Evolutionary conservation across 495 filamentous ascomycete species (phyloP).

Genomic region (Tetracladium setigerum): DNA sequence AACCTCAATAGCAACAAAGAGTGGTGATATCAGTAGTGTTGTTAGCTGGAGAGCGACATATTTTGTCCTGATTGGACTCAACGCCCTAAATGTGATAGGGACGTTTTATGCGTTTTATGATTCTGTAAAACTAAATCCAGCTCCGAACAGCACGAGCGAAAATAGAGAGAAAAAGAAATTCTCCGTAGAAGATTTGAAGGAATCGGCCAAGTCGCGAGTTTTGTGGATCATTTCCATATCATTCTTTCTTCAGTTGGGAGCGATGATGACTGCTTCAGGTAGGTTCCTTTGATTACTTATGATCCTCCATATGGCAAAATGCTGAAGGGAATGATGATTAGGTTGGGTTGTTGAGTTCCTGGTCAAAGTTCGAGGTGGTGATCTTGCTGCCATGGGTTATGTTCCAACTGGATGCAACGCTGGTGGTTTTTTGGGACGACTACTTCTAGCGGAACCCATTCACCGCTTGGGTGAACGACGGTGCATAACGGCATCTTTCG

Average conservation of each 20-base stretch:
- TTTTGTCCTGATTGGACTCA: too few species aligned
- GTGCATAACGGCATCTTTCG: constrained; percentile 44
- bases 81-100: too few species aligned
- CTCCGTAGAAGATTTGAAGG: too few species aligned
- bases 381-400: constrained; percentile 54
- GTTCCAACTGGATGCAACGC: constrained; percentile 64
- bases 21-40: too few species aligned
- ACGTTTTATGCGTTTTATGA: too few species aligned
- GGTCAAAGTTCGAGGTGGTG: constrained; percentile 54
- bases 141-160: too few species aligned
- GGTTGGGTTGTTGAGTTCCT: constrained; percentile 65
- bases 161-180: too few species aligned
- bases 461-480: constrained; percentile 42
- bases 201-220: constrained; percentile 20
- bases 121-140: too few species aligned
- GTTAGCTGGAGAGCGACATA: too few species aligned
- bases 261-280: constrained; percentile 36
- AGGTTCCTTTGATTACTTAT: neutral
- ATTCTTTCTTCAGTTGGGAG: constrained; percentile 43
- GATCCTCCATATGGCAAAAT: constrained; percentile 11
- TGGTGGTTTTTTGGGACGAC: constrained; percentile 45
- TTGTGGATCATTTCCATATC: constrained; percentile 43
- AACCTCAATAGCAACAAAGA: too few species aligned
- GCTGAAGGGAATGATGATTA: constrained; percentile 5
- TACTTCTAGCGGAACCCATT: constrained; percentile 46